Evolutionary conservation across 176 grass and related monocot genomes (phyloP).

Genomic region (Olyra latifolia): DNA sequence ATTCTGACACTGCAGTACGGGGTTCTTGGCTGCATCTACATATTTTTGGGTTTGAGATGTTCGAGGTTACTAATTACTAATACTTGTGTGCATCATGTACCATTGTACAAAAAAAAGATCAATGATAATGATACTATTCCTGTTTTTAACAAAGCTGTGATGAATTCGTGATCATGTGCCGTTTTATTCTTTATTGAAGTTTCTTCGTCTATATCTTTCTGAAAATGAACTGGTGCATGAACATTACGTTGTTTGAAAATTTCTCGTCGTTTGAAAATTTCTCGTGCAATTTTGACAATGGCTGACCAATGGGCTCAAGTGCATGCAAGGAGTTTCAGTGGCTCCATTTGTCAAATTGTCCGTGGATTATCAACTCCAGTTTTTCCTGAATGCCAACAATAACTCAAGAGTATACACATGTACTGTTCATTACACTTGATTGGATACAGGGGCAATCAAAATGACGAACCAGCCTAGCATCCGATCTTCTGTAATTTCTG

Average conservation of each 20-base stretch:
- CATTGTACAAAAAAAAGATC: conserved; percentile 18
- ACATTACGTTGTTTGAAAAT: not conserved
- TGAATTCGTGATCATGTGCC: not conserved
- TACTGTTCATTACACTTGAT: not conserved
- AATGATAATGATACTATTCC: not conserved
- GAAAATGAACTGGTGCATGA: not conserved
- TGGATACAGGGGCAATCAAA: not conserved
- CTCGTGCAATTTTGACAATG: not conserved
- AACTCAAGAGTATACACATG: not conserved
- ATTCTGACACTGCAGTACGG: not conserved
- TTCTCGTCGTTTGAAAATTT: not conserved
- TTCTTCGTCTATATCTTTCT: not conserved
- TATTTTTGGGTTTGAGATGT: not conserved
- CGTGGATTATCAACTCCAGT: not conserved
- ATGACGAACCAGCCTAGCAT: not conserved
- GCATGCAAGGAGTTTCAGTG: not conserved
- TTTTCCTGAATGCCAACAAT: not conserved
- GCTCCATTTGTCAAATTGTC: not conserved
- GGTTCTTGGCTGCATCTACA: not conserved
- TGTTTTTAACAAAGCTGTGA: not conserved
- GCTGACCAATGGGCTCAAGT: not conserved
- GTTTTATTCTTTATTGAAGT: not conserved
- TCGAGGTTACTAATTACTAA: conserved; percentile 11
- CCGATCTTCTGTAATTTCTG: not conserved
- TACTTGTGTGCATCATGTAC: not conserved